phyloP scores from a whole-genome alignment of 2,329 filamentous ascomycete genomes.

The Cladobotryum protrusum region DNA sequence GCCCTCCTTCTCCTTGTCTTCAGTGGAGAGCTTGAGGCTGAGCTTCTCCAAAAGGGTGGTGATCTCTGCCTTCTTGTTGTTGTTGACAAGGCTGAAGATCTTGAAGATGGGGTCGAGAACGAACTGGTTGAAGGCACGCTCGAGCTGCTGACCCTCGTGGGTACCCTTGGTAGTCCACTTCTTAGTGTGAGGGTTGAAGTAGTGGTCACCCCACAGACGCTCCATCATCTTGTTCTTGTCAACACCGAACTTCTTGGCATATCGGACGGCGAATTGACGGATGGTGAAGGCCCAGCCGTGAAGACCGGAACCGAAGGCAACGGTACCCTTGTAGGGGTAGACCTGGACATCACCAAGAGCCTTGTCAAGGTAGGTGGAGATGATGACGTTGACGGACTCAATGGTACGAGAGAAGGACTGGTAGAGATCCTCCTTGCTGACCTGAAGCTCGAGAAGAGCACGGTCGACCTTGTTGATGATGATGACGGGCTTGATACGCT shows the following conservation, averaged over 20 bases:
- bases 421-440: slow-evolving; percentile 98
- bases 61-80: slow-evolving; percentile 97
- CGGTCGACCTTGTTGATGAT: slow-evolving; percentile 99
- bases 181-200: slow-evolving; percentile 99
- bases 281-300: slow-evolving; percentile 99
- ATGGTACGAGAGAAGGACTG: slow-evolving; percentile 99
- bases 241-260: slow-evolving; percentile 99
- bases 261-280: slow-evolving; percentile 91
- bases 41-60: slow-evolving; percentile 82
- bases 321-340: slow-evolving; percentile 94
- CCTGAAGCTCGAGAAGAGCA: slow-evolving; percentile 97
- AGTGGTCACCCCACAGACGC: slow-evolving; percentile 98
- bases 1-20: slow-evolving; percentile 92
- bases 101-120: slow-evolving; percentile 99
- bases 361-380: slow-evolving; percentile 98
- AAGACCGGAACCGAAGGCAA: slow-evolving; percentile 98
- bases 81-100: slow-evolving; percentile 94
- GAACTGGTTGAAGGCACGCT: slow-evolving; percentile 99
- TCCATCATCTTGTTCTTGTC: slow-evolving; percentile 99
- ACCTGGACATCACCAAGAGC: slow-evolving; percentile 95
- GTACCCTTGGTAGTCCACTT: slow-evolving; percentile 93
- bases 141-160: slow-evolving; percentile 79
- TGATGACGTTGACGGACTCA: slow-evolving; percentile 99
- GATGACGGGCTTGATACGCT: slow-evolving; percentile 99
- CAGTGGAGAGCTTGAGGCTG: slow-evolving; percentile 77